Evolutionary conservation across 2,329 filamentous ascomycete species (phyloP).

Genomic region (Oidium heveae): DNA sequence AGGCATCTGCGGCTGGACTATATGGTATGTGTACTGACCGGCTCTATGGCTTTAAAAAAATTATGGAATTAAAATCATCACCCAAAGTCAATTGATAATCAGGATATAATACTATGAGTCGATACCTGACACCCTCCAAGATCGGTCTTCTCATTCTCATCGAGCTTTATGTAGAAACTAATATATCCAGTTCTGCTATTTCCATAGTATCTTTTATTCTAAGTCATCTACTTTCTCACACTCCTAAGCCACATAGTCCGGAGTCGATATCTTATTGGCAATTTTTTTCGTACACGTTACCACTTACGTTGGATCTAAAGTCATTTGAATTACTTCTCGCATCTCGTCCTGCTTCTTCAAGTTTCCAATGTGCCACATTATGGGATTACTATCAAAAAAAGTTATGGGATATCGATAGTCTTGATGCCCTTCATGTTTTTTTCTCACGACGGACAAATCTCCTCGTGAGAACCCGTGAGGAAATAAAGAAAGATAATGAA

Average conservation of each 20-base stretch:
- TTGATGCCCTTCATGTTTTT: conserved; percentile 58
- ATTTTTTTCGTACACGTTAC: conserved; percentile 15
- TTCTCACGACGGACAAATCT: conserved; percentile 34
- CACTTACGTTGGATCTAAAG: conserved; percentile 18
- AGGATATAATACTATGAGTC: background rate
- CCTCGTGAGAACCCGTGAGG: conserved; percentile 35
- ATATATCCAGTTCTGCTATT: conserved; percentile 44
- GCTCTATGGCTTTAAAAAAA: too few species aligned
- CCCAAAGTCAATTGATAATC: too few species aligned
- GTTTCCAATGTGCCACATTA: conserved; percentile 51
- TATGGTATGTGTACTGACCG: too few species aligned
- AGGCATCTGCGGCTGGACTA: too few species aligned
- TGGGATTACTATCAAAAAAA: conserved; percentile 66
- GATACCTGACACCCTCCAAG: conserved; percentile 55
- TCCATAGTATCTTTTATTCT: conserved; percentile 59
- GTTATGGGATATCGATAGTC: conserved; percentile 62
- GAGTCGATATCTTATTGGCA: conserved; percentile 13
- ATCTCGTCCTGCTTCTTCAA: conserved; percentile 24
- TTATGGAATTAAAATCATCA: too few species aligned
- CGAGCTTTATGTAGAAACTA: conserved; percentile 52
- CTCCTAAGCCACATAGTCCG: conserved; percentile 9
- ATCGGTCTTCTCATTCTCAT: conserved; percentile 60
- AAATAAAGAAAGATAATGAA: conserved; percentile 29
- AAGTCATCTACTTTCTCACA: conserved; percentile 34
- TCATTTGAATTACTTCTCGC: conserved; percentile 33